These are phyloP conservation scores for Candida pseudofarinosa DNA, from an alignment of 805 yeast species.

Conservation along the genomic window DNA sequence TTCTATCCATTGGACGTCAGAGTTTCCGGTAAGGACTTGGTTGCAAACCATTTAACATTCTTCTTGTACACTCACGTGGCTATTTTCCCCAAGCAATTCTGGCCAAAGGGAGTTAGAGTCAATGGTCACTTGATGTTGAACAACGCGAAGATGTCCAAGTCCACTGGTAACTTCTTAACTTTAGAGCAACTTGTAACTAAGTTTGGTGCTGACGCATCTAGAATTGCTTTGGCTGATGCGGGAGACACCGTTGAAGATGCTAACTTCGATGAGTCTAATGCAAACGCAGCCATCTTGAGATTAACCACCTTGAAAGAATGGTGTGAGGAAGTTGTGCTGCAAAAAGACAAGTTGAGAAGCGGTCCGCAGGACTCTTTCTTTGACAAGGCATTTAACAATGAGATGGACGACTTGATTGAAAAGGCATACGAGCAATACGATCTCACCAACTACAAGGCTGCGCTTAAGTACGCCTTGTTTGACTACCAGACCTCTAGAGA, in stretches of 20 bases:
- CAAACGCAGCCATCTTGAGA: conserved; percentile 96
- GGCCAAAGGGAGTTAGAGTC: conserved; percentile 94
- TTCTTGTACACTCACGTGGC: conserved; percentile 92
- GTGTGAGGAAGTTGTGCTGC: conserved; percentile 73
- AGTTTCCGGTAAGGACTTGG: conserved; percentile 92
- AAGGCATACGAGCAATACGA: conserved; percentile 68
- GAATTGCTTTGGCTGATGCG: conserved; percentile 97
- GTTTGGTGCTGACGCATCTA: conserved; percentile 95
- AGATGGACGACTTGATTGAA: conserved; percentile 79
- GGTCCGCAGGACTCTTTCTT: conserved; percentile 60
- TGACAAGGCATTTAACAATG: conserved; percentile 88
- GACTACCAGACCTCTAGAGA: conserved; percentile 96
- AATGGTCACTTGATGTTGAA: conserved; percentile 94
- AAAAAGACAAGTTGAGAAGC: conserved; percentile 43
- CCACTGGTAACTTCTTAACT: conserved; percentile 96
- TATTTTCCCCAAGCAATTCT: conserved; percentile 79
- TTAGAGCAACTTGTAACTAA: conserved; percentile 77
- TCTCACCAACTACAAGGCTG: conserved; percentile 77
- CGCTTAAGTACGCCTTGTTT: conserved; percentile 85
- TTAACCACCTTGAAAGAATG: conserved; percentile 90
- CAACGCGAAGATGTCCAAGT: conserved; percentile 96
- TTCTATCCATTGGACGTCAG: conserved; percentile 93
- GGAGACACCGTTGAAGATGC: conserved; percentile 98
- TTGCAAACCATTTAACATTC: conserved; percentile 96
- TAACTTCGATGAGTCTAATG: conserved; percentile 92